These are phyloP conservation scores for Clavispora fructus DNA, from an alignment of 805 yeast species.

Conservation along the genomic window DNA sequence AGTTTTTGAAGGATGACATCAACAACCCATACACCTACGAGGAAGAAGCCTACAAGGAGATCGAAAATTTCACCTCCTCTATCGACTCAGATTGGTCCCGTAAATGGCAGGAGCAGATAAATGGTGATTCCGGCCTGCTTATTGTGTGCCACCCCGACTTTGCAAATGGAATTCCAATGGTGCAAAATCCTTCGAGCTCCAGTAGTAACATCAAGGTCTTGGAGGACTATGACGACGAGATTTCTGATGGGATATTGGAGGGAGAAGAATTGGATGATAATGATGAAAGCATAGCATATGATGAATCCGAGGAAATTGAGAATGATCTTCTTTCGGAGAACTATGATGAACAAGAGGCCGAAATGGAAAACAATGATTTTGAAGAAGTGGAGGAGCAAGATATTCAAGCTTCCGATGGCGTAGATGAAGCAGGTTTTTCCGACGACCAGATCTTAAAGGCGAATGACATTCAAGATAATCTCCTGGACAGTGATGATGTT, in stretches of 20 bases:
- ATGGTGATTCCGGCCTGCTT: background rate
- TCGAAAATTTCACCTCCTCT: conserved; percentile 20
- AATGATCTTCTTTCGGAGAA: conserved; percentile 8
- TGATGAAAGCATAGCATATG: conserved; percentile 13
- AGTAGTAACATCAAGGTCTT: conserved; percentile 3
- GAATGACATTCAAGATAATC: conserved; percentile 1
- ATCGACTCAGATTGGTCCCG: background rate
- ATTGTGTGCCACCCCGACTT: conserved; percentile 12
- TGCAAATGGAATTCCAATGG: conserved; percentile 6
- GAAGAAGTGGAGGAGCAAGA: conserved; percentile 3
- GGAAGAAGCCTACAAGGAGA: conserved; percentile 47
- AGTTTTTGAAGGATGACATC: conserved; percentile 64
- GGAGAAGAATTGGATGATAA: conserved; percentile 4
- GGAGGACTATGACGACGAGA: conserved; percentile 15
- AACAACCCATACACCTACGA: conserved; percentile 59
- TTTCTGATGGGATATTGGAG: conserved; percentile 4
- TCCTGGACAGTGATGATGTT: background rate
- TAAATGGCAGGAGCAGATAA: background rate
- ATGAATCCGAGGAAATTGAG: conserved; percentile 12
- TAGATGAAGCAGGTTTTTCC: background rate
- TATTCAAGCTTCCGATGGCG: background rate
- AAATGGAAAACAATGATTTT: conserved; percentile 1
- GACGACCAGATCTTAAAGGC: background rate
- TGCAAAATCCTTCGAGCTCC: conserved; percentile 1
- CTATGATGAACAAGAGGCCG: conserved; percentile 5